phyloP scores from a whole-genome alignment of 345 rosid genomes.

The Aquilaria sinensis region DNA sequence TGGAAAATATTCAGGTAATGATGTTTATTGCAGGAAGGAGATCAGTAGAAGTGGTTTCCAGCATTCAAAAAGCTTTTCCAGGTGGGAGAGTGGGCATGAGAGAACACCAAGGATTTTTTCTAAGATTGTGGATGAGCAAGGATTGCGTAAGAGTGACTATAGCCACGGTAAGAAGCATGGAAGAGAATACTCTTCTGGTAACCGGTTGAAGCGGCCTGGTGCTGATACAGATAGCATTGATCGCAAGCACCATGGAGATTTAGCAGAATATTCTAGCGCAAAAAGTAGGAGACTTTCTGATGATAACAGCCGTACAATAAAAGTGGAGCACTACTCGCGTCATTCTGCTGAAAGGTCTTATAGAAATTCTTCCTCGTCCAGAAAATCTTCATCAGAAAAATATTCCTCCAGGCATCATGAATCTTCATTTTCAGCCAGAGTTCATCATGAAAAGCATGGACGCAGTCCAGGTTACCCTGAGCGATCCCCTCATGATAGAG shows the following conservation, averaged over 20 bases:
- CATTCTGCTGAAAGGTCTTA: slow-evolving; percentile 55
- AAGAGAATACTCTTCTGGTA: slow-evolving; percentile 53
- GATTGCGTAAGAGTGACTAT: slow-evolving; percentile 49
- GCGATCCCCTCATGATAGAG: slow-evolving; percentile 65
- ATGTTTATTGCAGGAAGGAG: slow-evolving; percentile 59
- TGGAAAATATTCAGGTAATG: slow-evolving; percentile 49
- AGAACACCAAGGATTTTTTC: slow-evolving; percentile 63
- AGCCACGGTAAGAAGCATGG: slow-evolving; percentile 56
- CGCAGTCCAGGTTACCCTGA: slow-evolving; percentile 73
- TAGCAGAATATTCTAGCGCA: slow-evolving; percentile 51
- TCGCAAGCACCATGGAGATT: slow-evolving; percentile 55
- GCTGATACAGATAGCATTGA: slow-evolving; percentile 62
- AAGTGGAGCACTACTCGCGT: slow-evolving; percentile 57
- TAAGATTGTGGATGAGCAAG: slow-evolving; percentile 65
- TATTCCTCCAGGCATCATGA: slow-evolving; percentile 72
- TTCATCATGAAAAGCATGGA: slow-evolving; percentile 64
- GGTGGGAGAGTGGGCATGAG: slow-evolving; percentile 63
- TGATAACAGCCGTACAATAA: slow-evolving; percentile 49
- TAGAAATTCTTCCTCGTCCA: slow-evolving; percentile 63
- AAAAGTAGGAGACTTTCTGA: slow-evolving; percentile 80
- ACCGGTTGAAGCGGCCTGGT: slow-evolving; percentile 73
- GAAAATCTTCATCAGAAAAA: slow-evolving; percentile 54
- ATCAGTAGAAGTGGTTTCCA: slow-evolving; percentile 42
- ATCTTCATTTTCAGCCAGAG: slow-evolving; percentile 55
- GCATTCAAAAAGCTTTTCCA: slow-evolving; percentile 35